These are phyloP conservation scores for Kentomonas sorsogonicus DNA, from an alignment of 208 protist species.

Conservation along the genomic window DNA sequence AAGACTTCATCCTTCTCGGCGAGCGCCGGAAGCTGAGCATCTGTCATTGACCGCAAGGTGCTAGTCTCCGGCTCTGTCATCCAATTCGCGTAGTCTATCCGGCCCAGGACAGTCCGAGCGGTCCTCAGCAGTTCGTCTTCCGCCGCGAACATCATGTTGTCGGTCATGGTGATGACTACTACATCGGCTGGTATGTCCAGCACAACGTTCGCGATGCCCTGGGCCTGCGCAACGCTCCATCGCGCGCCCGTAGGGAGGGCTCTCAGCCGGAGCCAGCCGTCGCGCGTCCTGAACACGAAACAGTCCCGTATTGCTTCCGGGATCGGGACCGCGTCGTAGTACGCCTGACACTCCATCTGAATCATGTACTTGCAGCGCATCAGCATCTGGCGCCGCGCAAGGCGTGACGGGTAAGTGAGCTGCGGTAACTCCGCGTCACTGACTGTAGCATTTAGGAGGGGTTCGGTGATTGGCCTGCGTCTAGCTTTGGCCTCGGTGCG, in stretches of 20 bases:
- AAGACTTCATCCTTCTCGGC: too few species aligned
- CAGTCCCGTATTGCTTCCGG: conserved; percentile 9
- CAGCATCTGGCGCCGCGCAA: conserved; percentile 16
- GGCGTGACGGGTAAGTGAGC: conserved; percentile 4
- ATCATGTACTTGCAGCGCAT: conserved; percentile 18
- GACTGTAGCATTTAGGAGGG: conserved; percentile 17
- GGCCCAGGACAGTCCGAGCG: too few species aligned
- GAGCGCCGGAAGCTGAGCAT: too few species aligned
- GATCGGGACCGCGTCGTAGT: conserved; percentile 26
- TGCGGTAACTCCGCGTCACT: conserved; percentile 12
- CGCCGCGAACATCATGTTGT: conserved; percentile 21
- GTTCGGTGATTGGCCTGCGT: conserved; percentile 17
- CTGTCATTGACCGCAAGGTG: too few species aligned
- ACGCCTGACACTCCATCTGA: conserved; percentile 27
- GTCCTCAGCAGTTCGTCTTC: too few species aligned
- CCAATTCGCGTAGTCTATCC: too few species aligned
- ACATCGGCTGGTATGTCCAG: conserved; percentile 19
- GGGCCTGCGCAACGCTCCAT: conserved; percentile 19
- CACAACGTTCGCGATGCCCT: conserved; percentile 20
- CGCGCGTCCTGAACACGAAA: conserved; percentile 16
- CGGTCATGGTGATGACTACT: conserved; percentile 17
- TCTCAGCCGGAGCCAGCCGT: conserved; percentile 13
- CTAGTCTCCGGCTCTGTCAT: too few species aligned
- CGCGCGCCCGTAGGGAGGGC: conserved; percentile 22
- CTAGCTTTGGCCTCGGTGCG: conserved; percentile 16